Evolutionary conservation across 805 yeast genomes (phyloP).

Genomic region (Candida golubevii): DNA sequence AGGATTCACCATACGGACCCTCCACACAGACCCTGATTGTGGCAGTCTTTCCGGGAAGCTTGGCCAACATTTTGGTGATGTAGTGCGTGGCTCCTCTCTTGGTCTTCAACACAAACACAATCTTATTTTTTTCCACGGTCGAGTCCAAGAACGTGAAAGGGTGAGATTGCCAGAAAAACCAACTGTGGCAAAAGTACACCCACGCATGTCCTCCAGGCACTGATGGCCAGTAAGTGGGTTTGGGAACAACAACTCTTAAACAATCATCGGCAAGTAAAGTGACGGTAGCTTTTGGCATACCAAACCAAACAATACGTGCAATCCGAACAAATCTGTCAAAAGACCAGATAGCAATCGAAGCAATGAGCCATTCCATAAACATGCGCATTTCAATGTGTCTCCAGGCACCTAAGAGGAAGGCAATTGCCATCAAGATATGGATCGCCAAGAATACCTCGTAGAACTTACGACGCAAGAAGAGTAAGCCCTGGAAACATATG

Average conservation of each 20-base stretch:
- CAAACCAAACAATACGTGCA: conserved; percentile 27
- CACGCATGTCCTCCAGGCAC: conserved; percentile 41
- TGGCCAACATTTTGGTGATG: conserved; percentile 24
- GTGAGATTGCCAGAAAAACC: conserved; percentile 42
- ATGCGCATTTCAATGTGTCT: conserved; percentile 11
- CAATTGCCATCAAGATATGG: conserved; percentile 16
- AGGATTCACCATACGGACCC: conserved; percentile 66
- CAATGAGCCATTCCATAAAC: conserved; percentile 12
- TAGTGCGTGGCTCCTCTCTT: conserved; percentile 38
- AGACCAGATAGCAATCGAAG: conserved; percentile 26
- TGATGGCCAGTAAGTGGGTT: conserved; percentile 34
- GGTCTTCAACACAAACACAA: conserved; percentile 33
- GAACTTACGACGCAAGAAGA: conserved; percentile 12
- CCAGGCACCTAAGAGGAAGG: conserved; percentile 16
- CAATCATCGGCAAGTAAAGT: conserved; percentile 32
- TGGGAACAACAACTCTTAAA: conserved; percentile 33
- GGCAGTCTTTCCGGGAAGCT: conserved; percentile 27
- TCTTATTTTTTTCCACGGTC: conserved; percentile 15
- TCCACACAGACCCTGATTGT: conserved; percentile 42
- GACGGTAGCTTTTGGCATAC: conserved; percentile 31
- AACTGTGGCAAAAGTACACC: conserved; percentile 30
- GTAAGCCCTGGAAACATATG: conserved; percentile 17
- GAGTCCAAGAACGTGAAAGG: conserved; percentile 35
- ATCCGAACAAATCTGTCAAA: conserved; percentile 32
- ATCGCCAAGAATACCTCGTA: conserved; percentile 17